Percentiles rank a stretch among this genome's conserved stretches.
Conservation (phyloP, 352 stramenopile species). For the Phytophthora fragariae region DNA sequence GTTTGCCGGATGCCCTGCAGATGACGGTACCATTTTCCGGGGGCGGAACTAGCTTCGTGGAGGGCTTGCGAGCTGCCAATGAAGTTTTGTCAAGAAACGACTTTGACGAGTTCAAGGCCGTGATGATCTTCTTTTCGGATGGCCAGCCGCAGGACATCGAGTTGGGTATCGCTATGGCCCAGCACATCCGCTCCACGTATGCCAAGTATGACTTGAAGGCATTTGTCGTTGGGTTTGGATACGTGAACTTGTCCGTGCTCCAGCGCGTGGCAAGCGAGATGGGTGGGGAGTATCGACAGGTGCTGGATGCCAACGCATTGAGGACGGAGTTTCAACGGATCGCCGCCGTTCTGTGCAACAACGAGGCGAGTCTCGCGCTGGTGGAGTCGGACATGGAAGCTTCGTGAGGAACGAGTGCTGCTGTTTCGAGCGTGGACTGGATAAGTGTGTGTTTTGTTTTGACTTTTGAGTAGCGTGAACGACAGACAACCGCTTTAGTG, state of each 20-base stretch:
- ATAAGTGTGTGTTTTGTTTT: background rate
- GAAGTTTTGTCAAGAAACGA: conserved; percentile 69
- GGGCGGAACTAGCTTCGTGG: conserved; percentile 44
- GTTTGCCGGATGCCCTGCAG: background rate
- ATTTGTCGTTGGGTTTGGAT: conserved; percentile 71
- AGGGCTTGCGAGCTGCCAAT: conserved; percentile 50
- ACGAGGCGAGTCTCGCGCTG: conserved; percentile 42
- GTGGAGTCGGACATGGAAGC: background rate
- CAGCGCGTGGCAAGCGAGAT: conserved; percentile 53
- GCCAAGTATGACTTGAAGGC: conserved; percentile 60
- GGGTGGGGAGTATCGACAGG: conserved; percentile 55
- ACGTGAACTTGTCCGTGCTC: conserved; percentile 58
- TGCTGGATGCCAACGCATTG: conserved; percentile 37
- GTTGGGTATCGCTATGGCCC: conserved; percentile 48
- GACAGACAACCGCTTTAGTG: background rate
- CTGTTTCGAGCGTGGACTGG: background rate
- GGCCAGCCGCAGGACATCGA: conserved; percentile 47
- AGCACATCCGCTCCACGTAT: conserved; percentile 55
- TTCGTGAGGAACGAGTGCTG: background rate
- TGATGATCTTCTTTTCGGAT: conserved; percentile 49
- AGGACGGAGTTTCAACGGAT: conserved; percentile 43
- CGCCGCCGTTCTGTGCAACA: conserved; percentile 32
- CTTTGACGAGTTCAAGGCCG: conserved; percentile 58
- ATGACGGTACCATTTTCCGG: conserved; percentile 40
- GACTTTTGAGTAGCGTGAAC: background rate